These are phyloP conservation scores for Leucoagaricus sp. DNA, from an alignment of 1,284 basidiomycete genomes.

Conservation along the genomic window DNA sequence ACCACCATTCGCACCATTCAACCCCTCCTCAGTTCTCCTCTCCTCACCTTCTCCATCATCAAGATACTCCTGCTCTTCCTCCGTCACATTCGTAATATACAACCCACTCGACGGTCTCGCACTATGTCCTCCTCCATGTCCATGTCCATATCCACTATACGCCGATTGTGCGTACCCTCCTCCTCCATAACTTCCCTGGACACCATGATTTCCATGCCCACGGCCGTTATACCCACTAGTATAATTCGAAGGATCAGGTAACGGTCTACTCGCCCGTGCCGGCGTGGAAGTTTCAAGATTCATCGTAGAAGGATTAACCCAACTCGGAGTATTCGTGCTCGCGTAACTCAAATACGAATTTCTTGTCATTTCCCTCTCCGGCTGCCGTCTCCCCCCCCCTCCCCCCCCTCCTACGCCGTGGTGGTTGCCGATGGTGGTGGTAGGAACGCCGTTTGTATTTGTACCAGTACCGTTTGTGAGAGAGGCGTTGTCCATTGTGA, in stretches of 20 bases:
- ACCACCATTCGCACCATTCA: background rate
- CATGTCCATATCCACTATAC: background rate
- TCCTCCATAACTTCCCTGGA: background rate
- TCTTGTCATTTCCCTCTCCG: background rate
- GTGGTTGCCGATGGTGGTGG: too few species aligned
- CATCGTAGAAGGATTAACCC: conserved; percentile 14
- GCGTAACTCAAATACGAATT: conserved; percentile 15
- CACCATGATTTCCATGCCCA: background rate
- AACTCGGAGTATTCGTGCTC: conserved; percentile 10
- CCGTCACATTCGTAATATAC: conserved; percentile 9
- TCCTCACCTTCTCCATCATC: too few species aligned
- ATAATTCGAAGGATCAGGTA: conserved; percentile 8
- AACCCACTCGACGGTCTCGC: background rate
- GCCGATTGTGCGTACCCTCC: too few species aligned
- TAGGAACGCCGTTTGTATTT: background rate
- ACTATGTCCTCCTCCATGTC: background rate
- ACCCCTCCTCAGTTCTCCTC: conserved; percentile 8
- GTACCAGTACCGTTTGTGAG: too few species aligned
- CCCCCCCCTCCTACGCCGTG: too few species aligned
- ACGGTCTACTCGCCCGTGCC: conserved; percentile 3
- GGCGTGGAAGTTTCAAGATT: conserved; percentile 13
- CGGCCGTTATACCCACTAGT: background rate
- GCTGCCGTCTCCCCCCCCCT: background rate
- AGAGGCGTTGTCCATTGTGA: too few species aligned
- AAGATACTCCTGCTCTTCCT: too few species aligned